Percentiles rank a stretch among this genome's conserved stretches.
phyloP scores from a whole-genome alignment of 2,329 filamentous ascomycete genomes.

The Sordariomycetes sp. region DNA sequence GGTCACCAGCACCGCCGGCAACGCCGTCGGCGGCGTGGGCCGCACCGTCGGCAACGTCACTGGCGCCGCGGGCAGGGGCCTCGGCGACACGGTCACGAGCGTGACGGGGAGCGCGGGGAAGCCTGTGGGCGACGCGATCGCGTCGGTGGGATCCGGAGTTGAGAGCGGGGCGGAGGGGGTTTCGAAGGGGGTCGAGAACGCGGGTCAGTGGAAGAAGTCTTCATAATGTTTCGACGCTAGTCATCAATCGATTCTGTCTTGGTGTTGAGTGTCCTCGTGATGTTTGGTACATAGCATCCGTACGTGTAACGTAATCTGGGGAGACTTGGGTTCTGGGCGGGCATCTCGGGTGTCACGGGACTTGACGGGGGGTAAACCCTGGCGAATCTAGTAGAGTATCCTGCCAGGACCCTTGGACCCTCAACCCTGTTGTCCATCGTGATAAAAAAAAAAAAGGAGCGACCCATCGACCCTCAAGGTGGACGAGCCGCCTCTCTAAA shows the following conservation, averaged over 20 bases:
- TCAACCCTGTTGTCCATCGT: too few species aligned
- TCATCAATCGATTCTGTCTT: neutral
- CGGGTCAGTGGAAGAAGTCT: conserved; percentile 40
- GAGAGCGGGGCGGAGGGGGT: conserved; percentile 34
- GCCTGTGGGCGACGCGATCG: conserved; percentile 40
- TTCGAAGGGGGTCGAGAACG: conserved; percentile 41
- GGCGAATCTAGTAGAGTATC: too few species aligned
- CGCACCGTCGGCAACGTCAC: conserved; percentile 26
- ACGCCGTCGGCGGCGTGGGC: conserved; percentile 23
- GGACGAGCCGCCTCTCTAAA: too few species aligned
- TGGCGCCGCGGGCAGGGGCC: conserved; percentile 39
- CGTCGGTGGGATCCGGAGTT: conserved; percentile 36
- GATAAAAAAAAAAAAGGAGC: too few species aligned
- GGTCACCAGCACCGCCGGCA: conserved; percentile 24
- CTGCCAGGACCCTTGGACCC: too few species aligned
- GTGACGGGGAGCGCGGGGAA: conserved; percentile 39
- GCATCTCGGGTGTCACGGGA: too few species aligned
- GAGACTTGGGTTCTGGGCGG: too few species aligned
- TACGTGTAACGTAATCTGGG: too few species aligned
- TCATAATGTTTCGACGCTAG: neutral
- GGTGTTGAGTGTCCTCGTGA: neutral
- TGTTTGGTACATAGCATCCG: neutral
- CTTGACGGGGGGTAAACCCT: too few species aligned
- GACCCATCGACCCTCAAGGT: too few species aligned
- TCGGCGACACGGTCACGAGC: conserved; percentile 40